Evolutionary conservation across 2,329 filamentous ascomycete genomes (phyloP), one percentile per base, ranked within the genome.

Genomic region (Aspergillus pseudotamarii): DNA sequence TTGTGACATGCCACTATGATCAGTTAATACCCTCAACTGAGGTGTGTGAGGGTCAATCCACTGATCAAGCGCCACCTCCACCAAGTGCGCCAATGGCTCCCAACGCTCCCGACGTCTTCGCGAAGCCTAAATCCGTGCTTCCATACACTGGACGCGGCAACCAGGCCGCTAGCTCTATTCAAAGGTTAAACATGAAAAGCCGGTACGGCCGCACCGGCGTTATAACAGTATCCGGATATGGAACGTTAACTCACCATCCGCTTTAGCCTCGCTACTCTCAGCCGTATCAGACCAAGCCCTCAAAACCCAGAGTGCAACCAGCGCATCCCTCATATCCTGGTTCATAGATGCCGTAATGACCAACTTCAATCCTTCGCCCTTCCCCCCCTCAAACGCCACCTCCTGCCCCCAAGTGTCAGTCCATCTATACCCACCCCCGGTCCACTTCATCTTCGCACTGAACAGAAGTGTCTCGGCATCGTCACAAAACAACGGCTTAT

Each of bases 281-380:
- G 66, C 64, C 6, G 53, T 65, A 9, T 68, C 62, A 28, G 59
- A 56, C 67, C 67, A 69, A 26, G 64, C n/a, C 51, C 66, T 57
- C 46, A 69, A 58, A 11, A 68, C 21, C 66, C 67, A 69, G n/a
- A 60, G 34, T 14, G 64, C 67, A 21, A 66, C 60, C 50, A 68
- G 19, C n/a, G 64, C 64, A 62, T 69, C 66, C 54, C 57, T 66
- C 36, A 59, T 36, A 8, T 59, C 60, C 46, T 46, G 36, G 21
- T 28, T 8, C 60, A 68, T 59, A 26, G 30, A 28, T 5, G 6
- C 57, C 14, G 56, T 60, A 14, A 69, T 4, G 12, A 38, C 43
- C 34, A 69, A 38, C 41, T 48, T 64, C 23, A 53, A 28, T 23
- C 19, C 14, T 3, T 60, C 63, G 38, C 51, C 58, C 23, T 62